phyloP scores from a whole-genome alignment of 192 early-diverging fungal species.

The Backusella tuberculispora region DNA sequence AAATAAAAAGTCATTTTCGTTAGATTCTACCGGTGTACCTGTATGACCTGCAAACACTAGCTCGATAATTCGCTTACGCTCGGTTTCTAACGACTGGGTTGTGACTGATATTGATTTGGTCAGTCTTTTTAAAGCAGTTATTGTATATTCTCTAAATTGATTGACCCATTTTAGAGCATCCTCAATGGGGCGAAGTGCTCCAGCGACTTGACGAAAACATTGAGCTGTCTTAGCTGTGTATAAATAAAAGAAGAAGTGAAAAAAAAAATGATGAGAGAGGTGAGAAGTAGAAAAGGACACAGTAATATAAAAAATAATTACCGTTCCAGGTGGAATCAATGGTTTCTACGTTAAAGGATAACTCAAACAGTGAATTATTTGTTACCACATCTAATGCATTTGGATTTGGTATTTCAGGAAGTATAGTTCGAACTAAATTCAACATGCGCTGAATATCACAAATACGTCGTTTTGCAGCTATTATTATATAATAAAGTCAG shows the following conservation, averaged over 20 bases:
- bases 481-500: background rate
- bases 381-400: constrained; percentile 27
- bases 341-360: constrained; percentile 16
- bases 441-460: constrained; percentile 24
- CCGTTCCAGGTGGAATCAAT: constrained; percentile 36
- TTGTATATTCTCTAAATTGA: constrained; percentile 33
- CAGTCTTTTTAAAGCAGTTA: constrained; percentile 25
- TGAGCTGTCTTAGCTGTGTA: constrained; percentile 20
- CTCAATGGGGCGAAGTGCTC: background rate
- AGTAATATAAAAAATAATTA: background rate
- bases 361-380: constrained; percentile 27
- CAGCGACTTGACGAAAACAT: constrained; percentile 19
- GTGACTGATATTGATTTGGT: background rate
- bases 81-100: background rate
- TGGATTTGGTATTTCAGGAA: constrained; percentile 40
- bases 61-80: constrained; percentile 24
- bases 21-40: background rate
- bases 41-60: constrained; percentile 3
- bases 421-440: constrained; percentile 20
- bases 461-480: constrained; percentile 13
- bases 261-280: too few species aligned
- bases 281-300: too few species aligned
- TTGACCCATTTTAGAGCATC: constrained; percentile 28
- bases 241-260: background rate
- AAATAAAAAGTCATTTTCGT: background rate